These are phyloP conservation scores for Suhomyces prunicola DNA, from an alignment of 805 yeast species.

Conservation along the genomic window DNA sequence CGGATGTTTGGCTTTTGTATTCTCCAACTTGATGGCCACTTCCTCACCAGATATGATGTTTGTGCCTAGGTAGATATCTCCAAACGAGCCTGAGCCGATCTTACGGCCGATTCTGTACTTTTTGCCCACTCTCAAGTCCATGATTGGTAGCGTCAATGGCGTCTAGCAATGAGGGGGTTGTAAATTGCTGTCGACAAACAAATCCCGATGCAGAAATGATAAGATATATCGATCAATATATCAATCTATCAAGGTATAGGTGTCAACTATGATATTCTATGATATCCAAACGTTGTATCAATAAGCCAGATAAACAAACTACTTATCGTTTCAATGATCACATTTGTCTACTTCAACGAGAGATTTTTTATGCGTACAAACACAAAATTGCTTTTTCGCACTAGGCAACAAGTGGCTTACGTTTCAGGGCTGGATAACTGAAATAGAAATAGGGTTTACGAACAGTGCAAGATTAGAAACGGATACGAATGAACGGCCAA, in stretches of 20 bases:
- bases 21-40: slow-evolving; percentile 93
- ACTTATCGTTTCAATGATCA: not conserved
- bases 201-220: no score
- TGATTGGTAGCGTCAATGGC: no score
- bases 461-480: no score
- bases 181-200: no score
- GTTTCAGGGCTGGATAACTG: not conserved
- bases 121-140: slow-evolving; percentile 85
- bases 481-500: no score
- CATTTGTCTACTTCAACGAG: not conserved
- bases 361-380: slow-evolving; percentile 4
- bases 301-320: not conserved
- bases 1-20: slow-evolving; percentile 88
- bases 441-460: no score
- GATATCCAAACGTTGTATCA: not conserved
- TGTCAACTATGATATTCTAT: no score
- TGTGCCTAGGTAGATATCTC: slow-evolving; percentile 91
- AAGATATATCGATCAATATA: not conserved
- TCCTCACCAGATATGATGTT: slow-evolving; percentile 95
- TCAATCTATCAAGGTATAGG: not conserved
- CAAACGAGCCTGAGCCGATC: slow-evolving; percentile 96
- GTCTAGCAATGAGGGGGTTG: no score
- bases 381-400: slow-evolving; percentile 1
- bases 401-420: not conserved
- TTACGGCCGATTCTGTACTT: slow-evolving; percentile 91